These are phyloP conservation scores for Boletales sp. DNA, from an alignment of 768 basidiomycete genomes.

Conservation along the genomic window DNA sequence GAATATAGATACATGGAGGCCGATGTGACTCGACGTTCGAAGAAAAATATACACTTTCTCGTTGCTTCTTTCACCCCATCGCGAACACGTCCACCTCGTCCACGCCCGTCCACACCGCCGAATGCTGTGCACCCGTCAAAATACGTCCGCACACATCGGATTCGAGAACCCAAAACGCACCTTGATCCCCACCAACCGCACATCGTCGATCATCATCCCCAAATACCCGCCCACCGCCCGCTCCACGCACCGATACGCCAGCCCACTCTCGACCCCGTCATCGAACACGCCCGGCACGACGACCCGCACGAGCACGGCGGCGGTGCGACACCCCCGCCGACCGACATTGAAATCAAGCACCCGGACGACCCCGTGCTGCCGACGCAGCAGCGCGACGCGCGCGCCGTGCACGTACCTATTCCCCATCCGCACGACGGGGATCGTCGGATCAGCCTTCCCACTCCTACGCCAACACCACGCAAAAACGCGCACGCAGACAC, in stretches of 20 bases:
- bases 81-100: slow-evolving; percentile 33
- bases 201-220: slow-evolving; percentile 43
- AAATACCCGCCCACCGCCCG: slow-evolving; percentile 29
- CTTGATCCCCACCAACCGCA: slow-evolving; percentile 38
- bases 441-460: too few species aligned
- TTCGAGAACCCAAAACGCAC: slow-evolving; percentile 27
- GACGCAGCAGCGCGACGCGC: slow-evolving; percentile 30
- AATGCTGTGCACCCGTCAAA: slow-evolving; percentile 8
- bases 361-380: slow-evolving; percentile 1
- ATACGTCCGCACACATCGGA: background rate
- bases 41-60: too few species aligned
- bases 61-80: slow-evolving; percentile 17
- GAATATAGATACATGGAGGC: too few species aligned
- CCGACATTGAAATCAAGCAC: slow-evolving; percentile 33
- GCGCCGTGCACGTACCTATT: slow-evolving; percentile 42
- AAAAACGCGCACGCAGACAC: background rate
- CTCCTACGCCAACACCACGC: too few species aligned
- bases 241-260: slow-evolving; percentile 32
- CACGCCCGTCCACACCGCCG: slow-evolving; percentile 29
- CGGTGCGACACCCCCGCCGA: background rate
- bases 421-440: too few species aligned
- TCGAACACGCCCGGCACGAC: slow-evolving; percentile 20
- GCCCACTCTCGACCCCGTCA: slow-evolving; percentile 20
- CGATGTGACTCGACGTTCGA: too few species aligned
- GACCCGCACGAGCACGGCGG: slow-evolving; percentile 11